Conservation (phyloP, 2,329 filamentous ascomycete species). For the Alternaria tenuissima region DNA sequence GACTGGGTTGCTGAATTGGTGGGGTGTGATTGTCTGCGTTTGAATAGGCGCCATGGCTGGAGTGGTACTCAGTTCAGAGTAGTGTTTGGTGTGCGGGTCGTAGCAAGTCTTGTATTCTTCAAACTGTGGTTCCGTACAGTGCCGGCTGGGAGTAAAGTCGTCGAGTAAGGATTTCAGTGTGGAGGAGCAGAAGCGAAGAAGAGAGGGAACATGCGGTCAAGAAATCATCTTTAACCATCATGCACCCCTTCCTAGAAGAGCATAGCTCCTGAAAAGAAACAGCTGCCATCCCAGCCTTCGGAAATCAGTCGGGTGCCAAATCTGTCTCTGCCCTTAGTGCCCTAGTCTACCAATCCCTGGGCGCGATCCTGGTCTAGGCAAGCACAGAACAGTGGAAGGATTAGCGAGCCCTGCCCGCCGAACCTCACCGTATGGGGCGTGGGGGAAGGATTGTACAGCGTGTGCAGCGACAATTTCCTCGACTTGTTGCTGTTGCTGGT, state of each 20-base stretch:
- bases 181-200: conserved; percentile 8
- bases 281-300: conserved; percentile 28
- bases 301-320: conserved; percentile 28
- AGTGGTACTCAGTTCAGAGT: not conserved
- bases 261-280: conserved; percentile 28
- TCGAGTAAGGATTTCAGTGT: not conserved
- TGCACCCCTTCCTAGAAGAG: conserved; percentile 24
- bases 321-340: conserved; percentile 20
- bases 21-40: conserved; percentile 36
- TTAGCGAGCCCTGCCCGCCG: conserved; percentile 29
- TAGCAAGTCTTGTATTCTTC: conserved; percentile 1
- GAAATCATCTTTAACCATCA: conserved; percentile 30
- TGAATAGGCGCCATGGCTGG: conserved; percentile 34
- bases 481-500: not conserved
- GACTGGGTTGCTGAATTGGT: conserved; percentile 30
- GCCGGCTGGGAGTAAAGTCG: not conserved
- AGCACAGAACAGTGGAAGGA: conserved; percentile 19
- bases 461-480: not conserved
- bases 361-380: conserved; percentile 19
- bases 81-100: not conserved
- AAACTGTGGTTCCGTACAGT: not conserved
- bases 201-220: conserved; percentile 32
- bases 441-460: not conserved
- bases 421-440: conserved; percentile 26
- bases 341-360: conserved; percentile 24